Base-by-base conservation (phyloP, 768 basidiomycete genomes). In the Suillus alpinus region DNA sequence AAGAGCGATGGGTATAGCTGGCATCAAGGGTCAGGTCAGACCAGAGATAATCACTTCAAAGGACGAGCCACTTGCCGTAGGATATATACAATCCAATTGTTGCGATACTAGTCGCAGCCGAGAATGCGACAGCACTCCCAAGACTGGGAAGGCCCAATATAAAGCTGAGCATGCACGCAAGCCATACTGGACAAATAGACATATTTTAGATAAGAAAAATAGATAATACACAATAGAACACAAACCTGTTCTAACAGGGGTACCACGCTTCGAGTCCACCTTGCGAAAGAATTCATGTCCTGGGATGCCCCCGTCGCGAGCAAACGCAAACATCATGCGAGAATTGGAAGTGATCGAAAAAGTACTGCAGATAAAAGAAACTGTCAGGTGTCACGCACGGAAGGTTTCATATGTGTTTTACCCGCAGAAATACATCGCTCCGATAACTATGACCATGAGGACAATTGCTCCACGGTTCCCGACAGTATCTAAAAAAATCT, bases 291-390 rank as follows among this genome's bases (percentile, higher is more conserved):
- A 89, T 39, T 69, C 79, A 62, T 85, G 85, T 13, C 85, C 87
- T 0, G 90, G 89, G 29, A 91, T 80, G 12, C 83, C 89, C 0
- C 88, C 86, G 69, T 93, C 91, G 40, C 91, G 82, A 4, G 88
- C 81, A 67, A 91, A 92, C 0, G 89, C 87, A 68, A 86, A 93
- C 86, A 89, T 89, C 90, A 92, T 92, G 0, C 91, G 80, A 4
- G 86, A 88, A 68, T 92, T 93, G 0, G 86, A 86, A 0, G 90
- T 91, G 55, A 93, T 74, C 0, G 88, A 90, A 75, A 92, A 92
- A 0, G 86, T 88, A 14, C 87, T 87, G 59, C 6, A 9, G 26
- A 37, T 39, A 18, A 34, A 23, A 23, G 4, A 51, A 34, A 26
- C 47, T 20, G 8, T 2, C 32, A 26, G 55, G 44, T 26, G 18